phyloP scores from a whole-genome alignment of 2,329 filamentous ascomycete species.

The Fusarium sp. region DNA sequence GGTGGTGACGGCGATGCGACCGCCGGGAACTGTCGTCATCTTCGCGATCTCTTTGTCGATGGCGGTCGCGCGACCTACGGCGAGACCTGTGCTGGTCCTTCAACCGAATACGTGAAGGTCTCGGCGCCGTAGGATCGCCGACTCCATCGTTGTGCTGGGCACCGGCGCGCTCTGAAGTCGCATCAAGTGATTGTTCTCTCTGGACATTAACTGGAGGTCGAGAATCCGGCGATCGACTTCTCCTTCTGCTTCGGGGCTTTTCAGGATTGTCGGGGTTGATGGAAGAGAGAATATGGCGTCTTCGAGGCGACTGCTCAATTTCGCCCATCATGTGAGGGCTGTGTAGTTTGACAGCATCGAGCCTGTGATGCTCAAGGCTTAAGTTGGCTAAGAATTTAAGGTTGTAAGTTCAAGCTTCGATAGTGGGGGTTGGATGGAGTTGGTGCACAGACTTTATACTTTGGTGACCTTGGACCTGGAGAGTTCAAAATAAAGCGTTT shows the following conservation, averaged over 20 bases:
- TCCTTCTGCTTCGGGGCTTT: constrained; percentile 16
- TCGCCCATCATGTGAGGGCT: constrained; percentile 52
- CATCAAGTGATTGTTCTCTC: constrained; percentile 13
- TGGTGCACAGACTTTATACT: constrained; percentile 6
- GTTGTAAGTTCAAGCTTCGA: constrained; percentile 21
- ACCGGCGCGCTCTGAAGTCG: constrained; percentile 17
- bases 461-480: neutral
- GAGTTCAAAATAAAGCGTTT: neutral
- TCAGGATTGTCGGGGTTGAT: constrained; percentile 60
- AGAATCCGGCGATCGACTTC: constrained; percentile 27
- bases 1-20: constrained; percentile 50
- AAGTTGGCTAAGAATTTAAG: neutral
- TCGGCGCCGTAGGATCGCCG: constrained; percentile 46
- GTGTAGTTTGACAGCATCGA: constrained; percentile 39
- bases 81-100: constrained; percentile 51
- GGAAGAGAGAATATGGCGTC: constrained; percentile 65
- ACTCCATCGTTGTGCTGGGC: constrained; percentile 30
- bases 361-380: constrained; percentile 13
- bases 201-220: constrained; percentile 16
- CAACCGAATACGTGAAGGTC: constrained; percentile 53
- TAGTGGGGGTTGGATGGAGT: constrained; percentile 11
- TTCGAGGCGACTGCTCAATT: constrained; percentile 53
- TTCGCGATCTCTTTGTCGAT: constrained; percentile 35
- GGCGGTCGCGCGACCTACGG: constrained; percentile 44
- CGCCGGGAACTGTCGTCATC: constrained; percentile 40